Evolutionary conservation across 2,329 filamentous ascomycete species (phyloP), one percentile per base, ranked within the genome.

Genomic region (Penicillium sp.): DNA sequence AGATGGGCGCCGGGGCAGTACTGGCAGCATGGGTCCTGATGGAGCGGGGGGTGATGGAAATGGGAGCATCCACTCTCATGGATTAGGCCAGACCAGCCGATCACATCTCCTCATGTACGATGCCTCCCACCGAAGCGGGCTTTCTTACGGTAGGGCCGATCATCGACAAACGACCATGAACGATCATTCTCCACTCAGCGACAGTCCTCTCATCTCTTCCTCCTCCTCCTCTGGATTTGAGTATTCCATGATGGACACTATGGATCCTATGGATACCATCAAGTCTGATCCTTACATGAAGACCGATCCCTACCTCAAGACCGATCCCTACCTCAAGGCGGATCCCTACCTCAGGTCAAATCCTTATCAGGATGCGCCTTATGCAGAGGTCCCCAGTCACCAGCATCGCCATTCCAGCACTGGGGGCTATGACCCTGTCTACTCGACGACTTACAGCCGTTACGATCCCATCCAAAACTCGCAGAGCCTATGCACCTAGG

Each of bases 11-110:
- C 82, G 87, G 50, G 81, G 85, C 48, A 90, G 86, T 69, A 81
- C 86, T 3, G 84, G 86, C 64, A 90, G 88, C 65, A 87, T 88
- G 52, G 88, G 88, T 13, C 85, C 86, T 0, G 83, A 85, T 36
- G 83, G 86, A 21, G 82, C 81, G 40, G 80, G 84, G 10, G 69
- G 68, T 27, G 72, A 75, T 50, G 63, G 67, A 16, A 63, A 62
- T 39, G 62, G 66, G 24, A 59, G 64, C 14, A 52, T 67, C 9
- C 56, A 75, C 31, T 65, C 65, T n/a, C 61, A 66, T 18, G 64
- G 66, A 16, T 55, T 75, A 46, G 66, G 68, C 31, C 64, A 66
- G 48, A 53, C 57, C 42, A 40, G 70, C 38, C 65, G 65, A 34
- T 66, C 70, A 41, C 69, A 73, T 50, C 61, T 72, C 47, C 55